phyloP scores from a whole-genome alignment of 495 filamentous ascomycete species.

The Parmelia sp. region DNA sequence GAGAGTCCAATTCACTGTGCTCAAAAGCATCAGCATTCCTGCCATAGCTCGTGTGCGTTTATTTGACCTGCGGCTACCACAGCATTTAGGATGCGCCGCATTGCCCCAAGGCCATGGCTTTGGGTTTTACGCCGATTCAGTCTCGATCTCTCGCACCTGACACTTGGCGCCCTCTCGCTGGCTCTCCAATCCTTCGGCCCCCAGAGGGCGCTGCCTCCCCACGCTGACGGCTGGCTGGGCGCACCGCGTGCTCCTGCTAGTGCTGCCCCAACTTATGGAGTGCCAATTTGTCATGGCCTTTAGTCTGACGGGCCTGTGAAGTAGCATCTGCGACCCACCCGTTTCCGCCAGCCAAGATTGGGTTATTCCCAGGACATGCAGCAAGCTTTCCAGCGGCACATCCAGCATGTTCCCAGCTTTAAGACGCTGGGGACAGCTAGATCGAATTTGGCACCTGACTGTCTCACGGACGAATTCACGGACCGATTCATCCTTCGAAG shows the following conservation, averaged over 20 bases:
- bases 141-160: background rate
- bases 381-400: background rate
- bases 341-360: background rate
- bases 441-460: too few relatives aligned
- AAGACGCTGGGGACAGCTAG: background rate
- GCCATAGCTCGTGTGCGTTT: slow-evolving; percentile 15
- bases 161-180: background rate
- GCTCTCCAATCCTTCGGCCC: background rate
- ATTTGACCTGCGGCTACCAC: slow-evolving; percentile 15
- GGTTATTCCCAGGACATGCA: background rate
- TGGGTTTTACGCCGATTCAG: slow-evolving; percentile 5
- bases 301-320: background rate
- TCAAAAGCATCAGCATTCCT: background rate
- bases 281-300: background rate
- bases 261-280: background rate
- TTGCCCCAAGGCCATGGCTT: slow-evolving; percentile 13
- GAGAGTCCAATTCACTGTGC: background rate
- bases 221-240: background rate
- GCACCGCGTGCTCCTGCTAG: background rate
- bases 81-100: slow-evolving; percentile 8
- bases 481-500: background rate
- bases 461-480: background rate
- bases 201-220: background rate
- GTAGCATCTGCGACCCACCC: background rate
- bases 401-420: background rate